Evolutionary conservation across 257 asterid species (phyloP), one percentile per base, ranked within the genome.

Genomic region (Solanum paucissectum): DNA sequence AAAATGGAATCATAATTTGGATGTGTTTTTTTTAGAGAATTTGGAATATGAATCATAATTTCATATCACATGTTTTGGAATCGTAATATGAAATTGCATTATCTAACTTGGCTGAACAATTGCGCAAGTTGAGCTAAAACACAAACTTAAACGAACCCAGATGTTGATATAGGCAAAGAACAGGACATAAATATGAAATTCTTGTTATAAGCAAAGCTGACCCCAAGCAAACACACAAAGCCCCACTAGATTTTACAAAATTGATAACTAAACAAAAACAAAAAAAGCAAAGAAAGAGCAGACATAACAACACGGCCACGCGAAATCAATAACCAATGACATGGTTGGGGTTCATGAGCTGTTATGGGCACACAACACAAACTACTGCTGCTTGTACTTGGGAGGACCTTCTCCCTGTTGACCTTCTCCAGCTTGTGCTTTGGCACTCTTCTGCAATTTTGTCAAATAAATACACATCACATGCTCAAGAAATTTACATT

Each of bases 391-490:
- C 85, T 81, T 81, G 85, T 68, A 81, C 85, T 81, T 40, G 21
- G 85, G 68, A 46, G 85, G 85, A 81, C 66, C 40, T 81, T 81
- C 85, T 18, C 85, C 85, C 40, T 44, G 68, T 49, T 46, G 85
- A 81, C 40, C 85, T 79, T 44, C 64, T 79, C 66, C 38, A 8
- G 36, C 85, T 27, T 38, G 85, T 76, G 90, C 89, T 87, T 38
- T 87, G 12, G 20, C 71, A 38, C 88, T 90, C 92, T 87, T 94
- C 95, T 92, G 90, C 83, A 86, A 74, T 86, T 88, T 83, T 87
- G 33, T 42, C 89, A 86, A 89, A 37, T 10, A 90, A 90, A 71
- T 81, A 6, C 72, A 55, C 64, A 68, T 76, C 86, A 81, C 60
- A 76, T 16, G 33, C 29, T 46, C 21, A 46, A 42, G 84, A n/a